Conservation (phyloP, 1,284 basidiomycete genomes). For the Taiwanofungus camphoratus region DNA sequence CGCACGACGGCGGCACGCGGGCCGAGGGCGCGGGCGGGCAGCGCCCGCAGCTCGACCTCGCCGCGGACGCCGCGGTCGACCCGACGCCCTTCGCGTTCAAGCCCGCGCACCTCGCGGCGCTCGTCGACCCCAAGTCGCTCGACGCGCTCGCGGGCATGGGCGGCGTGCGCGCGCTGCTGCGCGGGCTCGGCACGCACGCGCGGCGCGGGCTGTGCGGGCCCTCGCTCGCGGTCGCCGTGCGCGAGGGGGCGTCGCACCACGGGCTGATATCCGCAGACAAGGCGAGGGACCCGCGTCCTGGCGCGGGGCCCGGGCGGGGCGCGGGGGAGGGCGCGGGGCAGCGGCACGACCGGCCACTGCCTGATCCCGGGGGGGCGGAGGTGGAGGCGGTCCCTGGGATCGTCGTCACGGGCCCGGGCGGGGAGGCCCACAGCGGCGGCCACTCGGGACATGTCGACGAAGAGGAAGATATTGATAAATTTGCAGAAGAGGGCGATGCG, state of each 20-base stretch:
- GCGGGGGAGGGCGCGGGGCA: conserved; percentile 26
- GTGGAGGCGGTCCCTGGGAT: conserved; percentile 32
- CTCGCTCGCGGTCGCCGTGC: conserved; percentile 6
- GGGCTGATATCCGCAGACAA: conserved; percentile 9
- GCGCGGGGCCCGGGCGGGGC: conserved; percentile 14
- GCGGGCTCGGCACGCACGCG: conserved; percentile 69
- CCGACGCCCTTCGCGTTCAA: conserved; percentile 67
- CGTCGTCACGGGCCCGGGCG: conserved; percentile 39
- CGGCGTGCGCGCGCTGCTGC: conserved; percentile 64
- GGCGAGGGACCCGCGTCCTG: conserved; percentile 15
- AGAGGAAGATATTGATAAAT: conserved; percentile 16
- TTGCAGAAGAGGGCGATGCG: conserved; percentile 33
- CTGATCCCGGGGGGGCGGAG: conserved; percentile 1
- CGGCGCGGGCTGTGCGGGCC: conserved; percentile 46
- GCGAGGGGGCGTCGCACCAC: conserved; percentile 8
- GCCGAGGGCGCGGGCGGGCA: conserved; percentile 24
- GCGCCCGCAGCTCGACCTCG: conserved; percentile 34
- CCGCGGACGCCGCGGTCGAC: conserved; percentile 59
- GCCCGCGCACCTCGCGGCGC: conserved; percentile 74
- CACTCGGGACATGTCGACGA: conserved; percentile 20
- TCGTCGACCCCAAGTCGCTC: conserved; percentile 87
- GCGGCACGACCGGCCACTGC: conserved; percentile 31
- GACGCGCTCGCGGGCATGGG: conserved; percentile 68
- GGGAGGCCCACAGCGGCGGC: conserved; percentile 20
- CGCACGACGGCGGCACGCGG: conserved; percentile 15